A percentile compares a stretch with the other conserved stretches of the same genome.
Evolutionary conservation across 2,329 filamentous ascomycete species (phyloP).

Genomic region (Botrytis hyacinthi): DNA sequence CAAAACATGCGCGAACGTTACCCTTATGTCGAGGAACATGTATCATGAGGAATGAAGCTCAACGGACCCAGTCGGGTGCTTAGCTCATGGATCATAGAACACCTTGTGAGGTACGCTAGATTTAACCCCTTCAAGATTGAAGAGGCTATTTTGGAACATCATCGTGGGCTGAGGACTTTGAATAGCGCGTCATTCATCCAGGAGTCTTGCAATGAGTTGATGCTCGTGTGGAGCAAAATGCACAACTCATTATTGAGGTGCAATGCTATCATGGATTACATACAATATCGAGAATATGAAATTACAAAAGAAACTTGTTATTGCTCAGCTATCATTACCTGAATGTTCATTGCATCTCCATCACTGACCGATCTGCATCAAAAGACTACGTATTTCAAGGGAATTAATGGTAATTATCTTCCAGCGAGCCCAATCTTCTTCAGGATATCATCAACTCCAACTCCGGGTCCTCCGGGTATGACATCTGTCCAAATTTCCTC

Average conservation of each 20-base stretch:
- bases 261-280: conserved; percentile 1
- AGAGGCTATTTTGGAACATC: background rate
- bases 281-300: background rate
- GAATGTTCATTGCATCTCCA: background rate
- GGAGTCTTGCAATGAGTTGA: background rate
- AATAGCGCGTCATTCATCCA: background rate
- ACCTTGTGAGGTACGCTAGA: conserved; percentile 6
- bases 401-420: conserved; percentile 9
- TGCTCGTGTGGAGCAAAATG: background rate
- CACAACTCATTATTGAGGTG: background rate
- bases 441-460: conserved; percentile 65
- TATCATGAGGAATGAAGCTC: background rate
- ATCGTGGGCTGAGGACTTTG: background rate
- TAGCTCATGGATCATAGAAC: background rate
- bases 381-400: background rate
- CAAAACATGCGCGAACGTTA: background rate
- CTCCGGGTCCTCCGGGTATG: conserved; percentile 61
- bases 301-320: background rate
- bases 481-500: conserved; percentile 67
- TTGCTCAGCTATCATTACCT: conserved; percentile 12
- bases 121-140: background rate
- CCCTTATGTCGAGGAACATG: background rate
- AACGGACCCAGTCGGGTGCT: background rate
- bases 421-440: conserved; percentile 45
- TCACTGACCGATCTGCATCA: background rate